Evolutionary conservation across 2,329 filamentous ascomycete species (phyloP).

Genomic region (Phyllosticta citrichinensis): DNA sequence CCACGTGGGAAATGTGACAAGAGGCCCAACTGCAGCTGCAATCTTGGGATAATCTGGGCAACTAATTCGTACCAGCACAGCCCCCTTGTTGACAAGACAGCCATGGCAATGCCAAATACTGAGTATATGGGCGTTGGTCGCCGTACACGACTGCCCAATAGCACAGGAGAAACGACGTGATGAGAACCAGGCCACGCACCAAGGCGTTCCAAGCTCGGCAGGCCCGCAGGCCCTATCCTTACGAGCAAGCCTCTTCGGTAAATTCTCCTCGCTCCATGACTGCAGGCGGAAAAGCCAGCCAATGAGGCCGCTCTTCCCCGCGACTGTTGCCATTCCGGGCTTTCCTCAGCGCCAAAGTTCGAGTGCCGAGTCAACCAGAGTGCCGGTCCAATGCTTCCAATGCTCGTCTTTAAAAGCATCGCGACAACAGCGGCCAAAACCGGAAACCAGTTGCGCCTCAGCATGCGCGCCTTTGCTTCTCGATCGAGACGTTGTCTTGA

Average conservation of each 20-base stretch:
- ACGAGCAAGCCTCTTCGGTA: background rate
- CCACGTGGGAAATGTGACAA: background rate
- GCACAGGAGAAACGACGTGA: background rate
- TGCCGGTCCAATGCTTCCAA: background rate
- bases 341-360: too few relatives aligned
- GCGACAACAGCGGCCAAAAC: background rate
- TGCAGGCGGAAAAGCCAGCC: background rate
- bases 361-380: background rate
- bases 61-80: background rate
- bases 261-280: background rate
- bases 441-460: background rate
- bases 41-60: background rate
- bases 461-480: background rate
- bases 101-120: background rate
- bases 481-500: background rate
- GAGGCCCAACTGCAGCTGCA: background rate
- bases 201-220: background rate
- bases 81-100: background rate
- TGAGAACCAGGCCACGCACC: background rate
- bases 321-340: too few relatives aligned
- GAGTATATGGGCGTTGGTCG: background rate
- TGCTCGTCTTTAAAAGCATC: background rate
- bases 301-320: too few relatives aligned
- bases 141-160: background rate
- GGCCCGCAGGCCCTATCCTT: background rate